These are phyloP conservation scores for Arachnopeziza araneosa DNA, from an alignment of 2,329 filamentous ascomycete genomes.

Conservation along the genomic window DNA sequence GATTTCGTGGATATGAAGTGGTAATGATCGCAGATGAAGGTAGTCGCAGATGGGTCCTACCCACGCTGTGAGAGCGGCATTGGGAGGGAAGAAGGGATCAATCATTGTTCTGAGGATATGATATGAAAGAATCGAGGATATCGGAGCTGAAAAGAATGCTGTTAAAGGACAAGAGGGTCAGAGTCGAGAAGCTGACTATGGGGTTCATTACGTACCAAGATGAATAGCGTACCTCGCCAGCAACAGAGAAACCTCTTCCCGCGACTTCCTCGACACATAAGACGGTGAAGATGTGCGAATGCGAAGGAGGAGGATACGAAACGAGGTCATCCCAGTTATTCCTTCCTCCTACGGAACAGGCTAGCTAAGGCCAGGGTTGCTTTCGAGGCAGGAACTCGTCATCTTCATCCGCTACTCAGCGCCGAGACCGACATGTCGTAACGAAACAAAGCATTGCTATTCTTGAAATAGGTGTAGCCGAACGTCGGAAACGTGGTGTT, in stretches of 20 bases:
- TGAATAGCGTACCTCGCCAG: neutral
- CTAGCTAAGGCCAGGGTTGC: neutral
- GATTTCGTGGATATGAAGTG: slow-evolving; percentile 72
- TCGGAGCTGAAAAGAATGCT: neutral
- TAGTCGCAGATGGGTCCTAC: slow-evolving; percentile 57
- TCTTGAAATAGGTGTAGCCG: neutral
- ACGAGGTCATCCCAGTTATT: neutral
- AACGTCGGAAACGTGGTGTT: neutral
- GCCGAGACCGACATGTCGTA: neutral
- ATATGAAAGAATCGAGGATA: neutral
- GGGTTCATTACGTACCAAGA: neutral
- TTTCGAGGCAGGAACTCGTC: neutral
- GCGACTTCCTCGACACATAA: neutral
- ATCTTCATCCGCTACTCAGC: neutral
- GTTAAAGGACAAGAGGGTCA: neutral
- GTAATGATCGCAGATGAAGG: slow-evolving; percentile 59
- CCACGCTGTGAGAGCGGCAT: slow-evolving; percentile 40
- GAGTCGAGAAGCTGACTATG: neutral
- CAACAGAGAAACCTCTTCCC: neutral
- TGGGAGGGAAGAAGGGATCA: slow-evolving; percentile 62
- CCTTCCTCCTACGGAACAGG: neutral
- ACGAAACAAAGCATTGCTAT: neutral
- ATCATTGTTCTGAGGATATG: slow-evolving; percentile 46
- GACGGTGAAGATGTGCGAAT: neutral
- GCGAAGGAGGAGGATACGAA: neutral